Evolutionary conservation across 2,329 filamentous ascomycete genomes (phyloP).

Genomic region (Fusarium burgessii): DNA sequence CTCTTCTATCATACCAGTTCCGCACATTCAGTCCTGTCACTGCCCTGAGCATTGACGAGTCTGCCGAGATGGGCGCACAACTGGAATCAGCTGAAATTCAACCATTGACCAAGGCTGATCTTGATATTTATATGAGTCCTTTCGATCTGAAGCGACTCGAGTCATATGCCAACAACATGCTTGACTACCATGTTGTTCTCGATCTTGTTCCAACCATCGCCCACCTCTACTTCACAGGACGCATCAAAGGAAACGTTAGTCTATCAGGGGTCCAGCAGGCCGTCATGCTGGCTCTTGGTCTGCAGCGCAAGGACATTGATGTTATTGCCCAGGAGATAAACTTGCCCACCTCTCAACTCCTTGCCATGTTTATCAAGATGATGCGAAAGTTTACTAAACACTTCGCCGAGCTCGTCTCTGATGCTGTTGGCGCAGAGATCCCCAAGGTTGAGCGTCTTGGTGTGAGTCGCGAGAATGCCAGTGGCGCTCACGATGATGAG

Average conservation of each 20-base stretch:
- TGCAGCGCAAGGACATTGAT: conserved; percentile 91
- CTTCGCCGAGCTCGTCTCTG: conserved; percentile 80
- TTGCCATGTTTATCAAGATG: conserved; percentile 98
- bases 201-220: conserved; percentile 90
- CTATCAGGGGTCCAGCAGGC: conserved; percentile 87
- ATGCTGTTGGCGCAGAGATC: conserved; percentile 76
- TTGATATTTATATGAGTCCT: conserved; percentile 84
- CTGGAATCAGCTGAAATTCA: conserved; percentile 65
- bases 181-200: conserved; percentile 97
- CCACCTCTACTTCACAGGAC: conserved; percentile 84
- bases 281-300: conserved; percentile 88
- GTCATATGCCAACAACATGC: conserved; percentile 94
- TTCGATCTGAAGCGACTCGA: conserved; percentile 96
- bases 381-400: conserved; percentile 86
- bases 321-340: conserved; percentile 82
- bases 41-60: conserved; percentile 89
- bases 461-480: conserved; percentile 69
- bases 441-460: conserved; percentile 69
- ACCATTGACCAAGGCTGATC: conserved; percentile 76
- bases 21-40: conserved; percentile 81
- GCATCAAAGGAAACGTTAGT: conserved; percentile 73
- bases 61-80: conserved; percentile 78
- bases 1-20: conserved; percentile 93
- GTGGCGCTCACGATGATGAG: conserved; percentile 77
- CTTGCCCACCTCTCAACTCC: conserved; percentile 79